Evolutionary conservation across 1,139 yeast genomes (phyloP), one percentile per base, ranked within the genome.

Genomic region (Casaregolazyma suthepensis): DNA sequence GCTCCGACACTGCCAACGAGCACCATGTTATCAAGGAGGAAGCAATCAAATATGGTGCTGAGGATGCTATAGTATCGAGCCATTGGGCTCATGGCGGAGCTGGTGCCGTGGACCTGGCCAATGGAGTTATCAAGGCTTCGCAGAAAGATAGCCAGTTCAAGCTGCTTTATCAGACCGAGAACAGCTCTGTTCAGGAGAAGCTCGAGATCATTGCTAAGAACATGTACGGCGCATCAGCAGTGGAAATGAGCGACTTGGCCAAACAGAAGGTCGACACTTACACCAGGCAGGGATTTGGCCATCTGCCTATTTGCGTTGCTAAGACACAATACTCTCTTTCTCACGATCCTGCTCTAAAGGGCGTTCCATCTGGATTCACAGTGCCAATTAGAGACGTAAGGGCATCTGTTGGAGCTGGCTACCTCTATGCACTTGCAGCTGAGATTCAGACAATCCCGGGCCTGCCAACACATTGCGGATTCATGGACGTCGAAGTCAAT

Each of bases 61-160:
- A 75, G 57, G 97, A 88, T 67, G 98, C 98, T 31, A 86, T 93
- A 65, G 91, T 88, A 43, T 86, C 96, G 45, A 88, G 88, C 78
- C 99, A 93, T 74, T 93, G 98, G 98, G 97, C 87, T 73, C 88
- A 88, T 75, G 99, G 99, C 75, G 99, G 99, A 63, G 75, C 76
- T 61, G 99, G 99, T 66, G 98, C 99, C 10, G 80, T 88, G 60
- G 85, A 80, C 55, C 81, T 93, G 61, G 98, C 98, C 54, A 67
- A 85, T 58, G 96, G 96, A 57, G 94, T 91, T 57, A 81, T 89
- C 62, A 76, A 78, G 58, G 93, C 94, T 45, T 80, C 91, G 54
- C 78, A 82, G 65, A 73, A 73, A 56, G 69, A 71, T 47, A 77
- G 77, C 55, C 74, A 76, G 63, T 84, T 86, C 76, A 76, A 82